Base-by-base conservation (phyloP, 1,139 yeast species). In the Protomyces lactucae-debilis region DNA sequence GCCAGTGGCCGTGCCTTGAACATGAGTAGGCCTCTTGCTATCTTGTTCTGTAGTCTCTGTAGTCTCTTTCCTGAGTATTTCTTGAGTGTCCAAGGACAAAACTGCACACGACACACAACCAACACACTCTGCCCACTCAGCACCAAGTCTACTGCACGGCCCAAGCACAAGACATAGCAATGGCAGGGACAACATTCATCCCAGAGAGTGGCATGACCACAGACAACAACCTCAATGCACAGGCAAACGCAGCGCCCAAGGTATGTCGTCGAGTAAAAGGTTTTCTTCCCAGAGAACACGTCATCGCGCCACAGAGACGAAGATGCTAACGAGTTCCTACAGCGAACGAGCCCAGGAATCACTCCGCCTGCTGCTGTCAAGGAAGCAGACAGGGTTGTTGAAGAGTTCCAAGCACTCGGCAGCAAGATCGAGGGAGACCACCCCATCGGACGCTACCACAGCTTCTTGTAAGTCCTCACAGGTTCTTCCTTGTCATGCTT, bases 121-220 rank as follows among this genome's bases (percentile, higher is more conserved):
- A 43, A 43, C 32, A 28, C 32, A 2, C 23, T 21, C 23, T 21
- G 23, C 23, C 23, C 1, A 21, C 23, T 21, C 3, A 21, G 3
- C 2, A 21, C 23, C 23, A 2, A 28, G 32, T 6, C 8, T 28
- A 4, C 32, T 28, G 32, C 32, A 28, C 32, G 32, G 32, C 32
- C 32, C 32, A 28, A 28, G 32, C 8, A 28, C 32, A 18, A 43
- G 23, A 43, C 28, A 43, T 5, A 52, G 45, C 32, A 10, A 59
- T 59, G 63, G 37, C 55, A 16, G 52, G 52, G 21, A 32, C 57
- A 14, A 59, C 63, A 12, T 59, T 59, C 32, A 45, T 59, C 21
- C 63, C 63, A 52, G 63, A 59, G 55, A 52, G 57, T 25, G 63
- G 63, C 10, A 52, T 59, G 18, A 37, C 48, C 10, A 59, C 63